A percentile compares a stretch with the other conserved stretches of the same genome.
Evolutionary conservation across 768 basidiomycete genomes (phyloP).

Genomic region (Hypholoma sublateritium): DNA sequence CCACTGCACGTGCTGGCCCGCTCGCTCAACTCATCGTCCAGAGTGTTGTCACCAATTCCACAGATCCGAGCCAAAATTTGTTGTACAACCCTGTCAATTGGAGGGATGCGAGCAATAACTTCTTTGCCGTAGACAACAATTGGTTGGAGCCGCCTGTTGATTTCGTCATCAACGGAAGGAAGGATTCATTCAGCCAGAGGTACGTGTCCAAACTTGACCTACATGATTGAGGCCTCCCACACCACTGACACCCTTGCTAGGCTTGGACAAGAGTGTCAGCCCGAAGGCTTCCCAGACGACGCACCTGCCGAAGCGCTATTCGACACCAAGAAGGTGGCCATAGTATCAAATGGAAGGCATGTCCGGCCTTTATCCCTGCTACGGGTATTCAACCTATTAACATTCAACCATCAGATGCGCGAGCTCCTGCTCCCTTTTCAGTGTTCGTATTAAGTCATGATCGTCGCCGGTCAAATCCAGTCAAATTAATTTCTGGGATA

Average conservation of each 20-base stretch:
- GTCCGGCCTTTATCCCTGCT: constrained; percentile 6
- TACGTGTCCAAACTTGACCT: constrained; percentile 12
- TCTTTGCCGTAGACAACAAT: constrained; percentile 40
- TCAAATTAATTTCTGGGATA: constrained; percentile 35
- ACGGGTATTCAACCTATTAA: constrained; percentile 1
- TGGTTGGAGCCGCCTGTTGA: constrained; percentile 47
- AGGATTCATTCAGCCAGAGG: constrained; percentile 53
- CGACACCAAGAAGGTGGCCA: constrained; percentile 45
- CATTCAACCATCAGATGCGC: constrained; percentile 36
- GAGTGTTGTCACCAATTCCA: constrained; percentile 34
- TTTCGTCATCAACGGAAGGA: constrained; percentile 44
- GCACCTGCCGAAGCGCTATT: constrained; percentile 48
- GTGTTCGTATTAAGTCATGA: constrained; percentile 32
- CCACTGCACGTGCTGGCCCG: constrained; percentile 47
- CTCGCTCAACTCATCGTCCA: constrained; percentile 52
- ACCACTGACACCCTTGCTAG: constrained; percentile 18
- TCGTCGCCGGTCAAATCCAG: neutral
- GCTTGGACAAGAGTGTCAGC: constrained; percentile 41
- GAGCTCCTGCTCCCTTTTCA: constrained; percentile 48
- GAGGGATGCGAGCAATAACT: constrained; percentile 42
- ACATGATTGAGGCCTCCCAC: neutral
- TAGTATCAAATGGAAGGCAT: constrained; percentile 53
- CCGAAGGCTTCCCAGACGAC: constrained; percentile 21
- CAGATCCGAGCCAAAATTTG: constrained; percentile 41
- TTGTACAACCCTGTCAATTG: constrained; percentile 51